Evolutionary conservation across 768 basidiomycete genomes (phyloP).

Genomic region (Leucocoprinus birnbaumii): DNA sequence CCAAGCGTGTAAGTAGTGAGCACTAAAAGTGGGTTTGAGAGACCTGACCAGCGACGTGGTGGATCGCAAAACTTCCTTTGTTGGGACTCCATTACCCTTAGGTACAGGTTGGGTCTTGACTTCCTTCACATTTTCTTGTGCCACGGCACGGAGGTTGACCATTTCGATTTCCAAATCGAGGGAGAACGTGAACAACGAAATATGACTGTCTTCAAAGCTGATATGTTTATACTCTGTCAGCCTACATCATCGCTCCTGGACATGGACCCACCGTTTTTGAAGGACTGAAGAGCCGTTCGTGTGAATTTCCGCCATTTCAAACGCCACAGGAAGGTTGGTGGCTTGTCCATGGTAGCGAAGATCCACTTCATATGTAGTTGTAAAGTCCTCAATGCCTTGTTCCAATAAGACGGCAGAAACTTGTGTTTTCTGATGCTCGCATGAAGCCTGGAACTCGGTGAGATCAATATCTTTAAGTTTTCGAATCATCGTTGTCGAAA

Average conservation of each 20-base stretch:
- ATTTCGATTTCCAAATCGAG: constrained; percentile 23
- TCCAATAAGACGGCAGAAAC: constrained; percentile 18
- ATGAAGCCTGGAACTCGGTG: constrained; percentile 12
- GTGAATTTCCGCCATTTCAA: constrained; percentile 18
- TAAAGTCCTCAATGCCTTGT: constrained; percentile 17
- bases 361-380: constrained; percentile 23
- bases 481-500: constrained; percentile 20
- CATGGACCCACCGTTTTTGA: constrained; percentile 1
- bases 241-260: too few relatives aligned
- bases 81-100: neutral
- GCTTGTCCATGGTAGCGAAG: constrained; percentile 27
- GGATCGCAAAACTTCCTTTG: neutral
- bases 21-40: too few relatives aligned
- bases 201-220: constrained; percentile 22
- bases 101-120: neutral
- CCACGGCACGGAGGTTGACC: constrained; percentile 20
- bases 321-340: constrained; percentile 19
- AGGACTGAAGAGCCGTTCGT: constrained; percentile 14
- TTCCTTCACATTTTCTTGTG: constrained; percentile 16
- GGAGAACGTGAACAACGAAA: constrained; percentile 22
- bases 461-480: constrained; percentile 19
- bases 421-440: constrained; percentile 15
- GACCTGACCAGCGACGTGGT: constrained; percentile 4
- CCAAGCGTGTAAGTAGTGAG: neutral
- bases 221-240: neutral